Conservation (phyloP, 1,284 basidiomycete species). For the Cutaneotrichosporon cutaneum region DNA sequence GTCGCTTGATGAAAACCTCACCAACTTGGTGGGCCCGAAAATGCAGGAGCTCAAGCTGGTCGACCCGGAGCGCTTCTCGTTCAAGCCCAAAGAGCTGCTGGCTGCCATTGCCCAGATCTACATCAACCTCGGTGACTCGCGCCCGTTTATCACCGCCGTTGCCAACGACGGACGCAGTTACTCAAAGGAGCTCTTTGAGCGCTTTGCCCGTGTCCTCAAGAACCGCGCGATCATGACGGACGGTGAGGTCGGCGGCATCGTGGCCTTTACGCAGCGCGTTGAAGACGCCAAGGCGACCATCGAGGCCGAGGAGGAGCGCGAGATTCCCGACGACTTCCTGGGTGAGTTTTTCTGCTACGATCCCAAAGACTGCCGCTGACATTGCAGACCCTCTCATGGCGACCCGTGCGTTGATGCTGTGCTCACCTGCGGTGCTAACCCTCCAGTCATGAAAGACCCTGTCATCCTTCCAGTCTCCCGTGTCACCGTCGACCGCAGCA, state of each 20-base stretch:
- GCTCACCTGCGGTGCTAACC: slow-evolving; percentile 9
- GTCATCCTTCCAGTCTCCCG: slow-evolving; percentile 85
- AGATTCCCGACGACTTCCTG: slow-evolving; percentile 92
- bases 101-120: slow-evolving; percentile 89
- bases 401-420: slow-evolving; percentile 28
- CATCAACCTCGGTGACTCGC: slow-evolving; percentile 78
- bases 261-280: slow-evolving; percentile 73
- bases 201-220: slow-evolving; percentile 70
- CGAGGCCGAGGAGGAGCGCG: slow-evolving; percentile 84
- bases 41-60: slow-evolving; percentile 72
- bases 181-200: slow-evolving; percentile 76
- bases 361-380: slow-evolving; percentile 9
- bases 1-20: slow-evolving; percentile 84
- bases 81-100: slow-evolving; percentile 79
- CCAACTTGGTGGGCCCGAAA: slow-evolving; percentile 81
- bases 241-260: slow-evolving; percentile 72
- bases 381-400: slow-evolving; percentile 36
- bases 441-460: slow-evolving; percentile 91
- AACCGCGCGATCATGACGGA: slow-evolving; percentile 72
- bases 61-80: slow-evolving; percentile 84
- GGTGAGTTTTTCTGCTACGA: slow-evolving; percentile 58
- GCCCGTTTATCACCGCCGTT: slow-evolving; percentile 81
- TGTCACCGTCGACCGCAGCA: slow-evolving; percentile 78
- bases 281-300: slow-evolving; percentile 75
- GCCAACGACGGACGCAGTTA: slow-evolving; percentile 93